These are phyloP conservation scores for Dionaea muscipula DNA, from an alignment of 179 eudicot species.

Conservation along the genomic window DNA sequence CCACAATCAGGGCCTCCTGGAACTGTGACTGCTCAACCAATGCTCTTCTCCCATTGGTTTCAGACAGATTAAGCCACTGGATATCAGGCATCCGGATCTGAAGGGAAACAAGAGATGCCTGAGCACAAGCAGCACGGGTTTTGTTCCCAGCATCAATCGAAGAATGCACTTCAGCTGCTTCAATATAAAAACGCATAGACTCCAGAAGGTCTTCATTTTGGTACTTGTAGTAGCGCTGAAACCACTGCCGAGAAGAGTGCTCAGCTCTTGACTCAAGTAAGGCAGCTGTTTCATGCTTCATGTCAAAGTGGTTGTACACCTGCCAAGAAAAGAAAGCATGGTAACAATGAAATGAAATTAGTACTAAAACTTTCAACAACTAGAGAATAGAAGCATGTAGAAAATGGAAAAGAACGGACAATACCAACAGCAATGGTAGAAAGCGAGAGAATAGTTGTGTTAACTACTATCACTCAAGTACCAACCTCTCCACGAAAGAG, in stretches of 20 bases:
- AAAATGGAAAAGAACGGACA: no score
- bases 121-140: conserved; percentile 73
- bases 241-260: conserved; percentile 67
- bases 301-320: conserved; percentile 94
- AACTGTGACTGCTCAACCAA: conserved; percentile 86
- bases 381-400: no score
- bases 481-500: no score
- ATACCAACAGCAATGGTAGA: no score
- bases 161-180: conserved; percentile 93
- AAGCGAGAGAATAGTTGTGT: no score
- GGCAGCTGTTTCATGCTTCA: conserved; percentile 90
- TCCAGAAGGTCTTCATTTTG: conserved; percentile 90
- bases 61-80: conserved; percentile 73
- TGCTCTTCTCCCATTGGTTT: conserved; percentile 70
- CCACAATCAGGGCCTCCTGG: conserved; percentile 93
- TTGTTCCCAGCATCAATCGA: conserved; percentile 94
- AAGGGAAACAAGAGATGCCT: conserved; percentile 87
- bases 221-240: conserved; percentile 59
- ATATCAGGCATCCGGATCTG: conserved; percentile 97
- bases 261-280: conserved; percentile 72
- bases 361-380: no score
- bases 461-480: no score
- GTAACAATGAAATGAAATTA: no score
- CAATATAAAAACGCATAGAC: conserved; percentile 79
- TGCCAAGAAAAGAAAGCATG: conserved; percentile 16